Evolutionary conservation across 2,329 filamentous ascomycete species (phyloP).

Genomic region (Hypoxylon sp.): DNA sequence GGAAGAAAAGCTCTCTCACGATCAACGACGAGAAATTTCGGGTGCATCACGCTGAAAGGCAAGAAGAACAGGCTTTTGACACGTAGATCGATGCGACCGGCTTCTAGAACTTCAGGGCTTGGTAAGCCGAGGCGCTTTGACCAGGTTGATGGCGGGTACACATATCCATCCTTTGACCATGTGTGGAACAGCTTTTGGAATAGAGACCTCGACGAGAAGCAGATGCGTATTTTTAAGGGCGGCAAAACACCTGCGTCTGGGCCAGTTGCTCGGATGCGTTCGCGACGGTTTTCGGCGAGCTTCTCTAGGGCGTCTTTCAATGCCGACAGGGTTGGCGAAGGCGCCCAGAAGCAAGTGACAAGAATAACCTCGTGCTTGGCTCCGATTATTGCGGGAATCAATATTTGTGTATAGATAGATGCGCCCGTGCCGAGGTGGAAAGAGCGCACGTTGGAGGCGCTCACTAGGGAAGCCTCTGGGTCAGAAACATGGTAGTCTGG

Average conservation of each 20-base stretch:
- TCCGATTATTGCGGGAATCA: constrained; percentile 72
- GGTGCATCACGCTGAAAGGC: constrained; percentile 89
- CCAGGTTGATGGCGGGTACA: constrained; percentile 74
- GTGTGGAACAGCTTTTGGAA: constrained; percentile 83
- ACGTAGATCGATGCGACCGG: constrained; percentile 73
- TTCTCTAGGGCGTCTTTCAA: constrained; percentile 69
- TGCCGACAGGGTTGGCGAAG: constrained; percentile 70
- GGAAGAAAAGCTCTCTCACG: constrained; percentile 75
- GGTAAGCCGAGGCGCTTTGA: constrained; percentile 73
- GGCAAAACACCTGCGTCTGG: constrained; percentile 34
- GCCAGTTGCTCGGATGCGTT: constrained; percentile 51
- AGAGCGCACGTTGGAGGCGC: constrained; percentile 60
- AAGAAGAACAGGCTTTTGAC: constrained; percentile 84
- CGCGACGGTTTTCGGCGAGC: constrained; percentile 65
- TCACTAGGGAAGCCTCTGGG: constrained; percentile 60
- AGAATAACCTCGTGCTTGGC: constrained; percentile 77
- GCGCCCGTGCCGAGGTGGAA: constrained; percentile 66
- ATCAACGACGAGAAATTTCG: constrained; percentile 84
- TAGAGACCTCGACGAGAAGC: constrained; percentile 80
- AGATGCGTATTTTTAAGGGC: constrained; percentile 74
- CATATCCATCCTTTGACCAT: constrained; percentile 70
- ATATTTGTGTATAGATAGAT: constrained; percentile 65
- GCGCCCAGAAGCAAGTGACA: constrained; percentile 87
- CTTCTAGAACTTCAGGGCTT: constrained; percentile 61
- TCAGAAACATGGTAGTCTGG: constrained; percentile 63